Conservation (phyloP, 805 yeast species). For the Saccharomycopsis guyanensis region DNA sequence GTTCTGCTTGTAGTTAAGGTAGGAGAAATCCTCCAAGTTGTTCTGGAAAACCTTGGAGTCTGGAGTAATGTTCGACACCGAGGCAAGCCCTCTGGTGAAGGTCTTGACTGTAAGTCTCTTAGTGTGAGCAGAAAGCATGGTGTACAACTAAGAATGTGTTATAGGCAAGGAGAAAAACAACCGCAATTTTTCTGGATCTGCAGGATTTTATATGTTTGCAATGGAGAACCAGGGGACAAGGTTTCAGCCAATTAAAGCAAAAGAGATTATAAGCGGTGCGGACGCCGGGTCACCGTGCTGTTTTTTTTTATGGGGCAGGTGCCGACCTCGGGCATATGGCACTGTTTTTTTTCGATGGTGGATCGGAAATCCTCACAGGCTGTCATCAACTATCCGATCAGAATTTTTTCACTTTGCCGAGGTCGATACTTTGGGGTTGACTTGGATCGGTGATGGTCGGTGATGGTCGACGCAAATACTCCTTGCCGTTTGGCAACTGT, state of each 20-base stretch:
- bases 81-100: slow-evolving; percentile 33
- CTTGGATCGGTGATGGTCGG: no score
- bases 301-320: neutral
- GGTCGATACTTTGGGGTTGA: no score
- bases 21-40: slow-evolving; percentile 74
- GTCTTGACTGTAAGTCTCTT: neutral
- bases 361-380: no score
- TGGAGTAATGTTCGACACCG: slow-evolving; percentile 36
- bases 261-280: neutral
- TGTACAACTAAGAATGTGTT: neutral
- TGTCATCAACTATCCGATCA: no score
- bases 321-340: no score
- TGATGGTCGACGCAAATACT: no score
- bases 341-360: no score
- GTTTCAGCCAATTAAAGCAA: neutral
- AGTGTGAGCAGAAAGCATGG: slow-evolving; percentile 1
- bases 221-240: neutral
- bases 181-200: neutral
- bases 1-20: slow-evolving; percentile 86
- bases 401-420: no score
- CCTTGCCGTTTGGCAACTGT: no score
- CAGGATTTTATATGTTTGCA: neutral
- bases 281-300: neutral
- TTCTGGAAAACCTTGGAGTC: slow-evolving; percentile 78
- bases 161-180: neutral